A percentile compares a stretch with the other conserved stretches of the same genome.
Conservation (phyloP, 2,329 filamentous ascomycete species). For the Fusarium caatingaense region DNA sequence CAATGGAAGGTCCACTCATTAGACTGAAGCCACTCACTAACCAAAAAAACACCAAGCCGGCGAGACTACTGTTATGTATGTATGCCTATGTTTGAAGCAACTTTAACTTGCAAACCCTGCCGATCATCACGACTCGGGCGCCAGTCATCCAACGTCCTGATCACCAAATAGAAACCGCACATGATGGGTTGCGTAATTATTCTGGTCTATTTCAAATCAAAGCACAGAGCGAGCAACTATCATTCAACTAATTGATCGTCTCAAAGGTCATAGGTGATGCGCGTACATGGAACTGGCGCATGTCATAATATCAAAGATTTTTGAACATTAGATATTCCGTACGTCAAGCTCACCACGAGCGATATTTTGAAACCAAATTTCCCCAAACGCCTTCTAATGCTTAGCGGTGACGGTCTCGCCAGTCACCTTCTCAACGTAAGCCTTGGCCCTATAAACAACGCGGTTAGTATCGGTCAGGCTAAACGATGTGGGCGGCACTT, state of each 20-base stretch:
- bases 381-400: slow-evolving; percentile 65
- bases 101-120: not conserved
- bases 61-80: too few species aligned
- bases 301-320: slow-evolving; percentile 30
- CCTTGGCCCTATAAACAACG: slow-evolving; percentile 67
- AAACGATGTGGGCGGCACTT: slow-evolving; percentile 57
- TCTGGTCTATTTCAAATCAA: slow-evolving; percentile 37
- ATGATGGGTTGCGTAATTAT: slow-evolving; percentile 11
- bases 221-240: slow-evolving; percentile 22
- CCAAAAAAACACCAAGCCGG: not conserved
- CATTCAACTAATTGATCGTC: slow-evolving; percentile 25
- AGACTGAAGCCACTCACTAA: too few species aligned
- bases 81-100: too few species aligned
- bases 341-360: slow-evolving; percentile 33
- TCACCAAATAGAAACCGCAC: not conserved
- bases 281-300: not conserved
- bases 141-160: not conserved
- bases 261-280: slow-evolving; percentile 7
- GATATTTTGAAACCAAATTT: slow-evolving; percentile 33
- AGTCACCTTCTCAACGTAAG: slow-evolving; percentile 74
- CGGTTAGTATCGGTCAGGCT: slow-evolving; percentile 16
- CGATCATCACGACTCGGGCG: not conserved
- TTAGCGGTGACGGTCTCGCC: slow-evolving; percentile 73
- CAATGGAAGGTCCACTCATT: not conserved
- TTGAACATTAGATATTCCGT: slow-evolving; percentile 35